phyloP scores from a whole-genome alignment of 164 flowering plant species.

The Platanus orientalis region DNA sequence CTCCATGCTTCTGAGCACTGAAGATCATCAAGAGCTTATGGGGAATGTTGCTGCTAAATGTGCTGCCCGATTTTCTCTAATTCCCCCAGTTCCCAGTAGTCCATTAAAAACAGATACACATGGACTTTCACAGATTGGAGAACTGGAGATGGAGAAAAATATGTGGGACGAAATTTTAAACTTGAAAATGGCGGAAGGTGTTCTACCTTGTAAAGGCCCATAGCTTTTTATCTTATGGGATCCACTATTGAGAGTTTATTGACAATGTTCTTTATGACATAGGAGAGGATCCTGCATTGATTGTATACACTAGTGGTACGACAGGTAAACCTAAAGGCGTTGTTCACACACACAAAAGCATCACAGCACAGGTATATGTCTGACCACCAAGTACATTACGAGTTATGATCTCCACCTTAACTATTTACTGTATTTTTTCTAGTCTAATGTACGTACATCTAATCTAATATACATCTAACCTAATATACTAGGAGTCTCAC shows the following conservation, averaged over 20 bases:
- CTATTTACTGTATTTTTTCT: too few relatives aligned
- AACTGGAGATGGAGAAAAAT: conserved; percentile 19
- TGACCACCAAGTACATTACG: neutral
- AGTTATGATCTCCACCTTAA: neutral
- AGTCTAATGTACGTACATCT: too few relatives aligned
- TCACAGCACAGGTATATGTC: conserved; percentile 69
- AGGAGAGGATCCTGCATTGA: conserved; percentile 80
- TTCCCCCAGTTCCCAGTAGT: conserved; percentile 73
- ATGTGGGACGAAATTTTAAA: conserved; percentile 23
- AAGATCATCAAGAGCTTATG: conserved; percentile 74
- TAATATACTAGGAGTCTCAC: too few relatives aligned
- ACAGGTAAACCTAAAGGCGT: conserved; percentile 99
- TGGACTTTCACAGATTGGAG: conserved; percentile 12
- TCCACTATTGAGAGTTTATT: neutral
- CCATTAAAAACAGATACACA: too few relatives aligned
- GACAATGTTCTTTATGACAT: conserved; percentile 14
- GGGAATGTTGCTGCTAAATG: conserved; percentile 68
- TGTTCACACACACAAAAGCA: conserved; percentile 86
- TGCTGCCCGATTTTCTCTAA: conserved; percentile 56
- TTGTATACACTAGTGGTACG: conserved; percentile 96
- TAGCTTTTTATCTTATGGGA: neutral
- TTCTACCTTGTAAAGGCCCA: conserved; percentile 5
- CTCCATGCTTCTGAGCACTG: conserved; percentile 74
- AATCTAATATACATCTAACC: too few relatives aligned
- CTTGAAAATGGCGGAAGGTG: conserved; percentile 37